Conservation (phyloP, 306 rosid genomes). For the Senna tora region DNA sequence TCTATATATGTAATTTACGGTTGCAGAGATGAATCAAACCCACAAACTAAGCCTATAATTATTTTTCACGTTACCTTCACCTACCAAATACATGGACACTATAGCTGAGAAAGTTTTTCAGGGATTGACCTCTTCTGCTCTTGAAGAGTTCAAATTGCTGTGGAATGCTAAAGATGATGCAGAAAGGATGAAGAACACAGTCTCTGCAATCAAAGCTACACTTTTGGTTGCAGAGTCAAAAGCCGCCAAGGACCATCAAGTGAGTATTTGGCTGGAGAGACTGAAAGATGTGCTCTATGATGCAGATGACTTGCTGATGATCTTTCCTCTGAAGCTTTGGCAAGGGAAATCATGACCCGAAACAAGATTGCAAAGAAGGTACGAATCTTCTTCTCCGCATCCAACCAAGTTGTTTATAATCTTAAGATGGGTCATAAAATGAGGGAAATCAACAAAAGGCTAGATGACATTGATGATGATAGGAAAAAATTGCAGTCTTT, state of each 20-base stretch:
- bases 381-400: slow-evolving; percentile 32
- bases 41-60: too few relatives aligned
- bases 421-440: slow-evolving; percentile 35
- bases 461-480: slow-evolving; percentile 34
- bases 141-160: slow-evolving; percentile 26
- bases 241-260: slow-evolving; percentile 3
- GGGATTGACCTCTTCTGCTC: slow-evolving; percentile 17
- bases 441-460: slow-evolving; percentile 35
- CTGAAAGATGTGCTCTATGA: slow-evolving; percentile 45
- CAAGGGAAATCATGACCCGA: slow-evolving; percentile 16
- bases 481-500: slow-evolving; percentile 24
- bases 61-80: not conserved
- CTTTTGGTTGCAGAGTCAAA: slow-evolving; percentile 44
- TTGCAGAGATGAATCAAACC: too few relatives aligned
- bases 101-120: slow-evolving; percentile 24
- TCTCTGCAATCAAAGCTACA: slow-evolving; percentile 30
- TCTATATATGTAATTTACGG: too few relatives aligned
- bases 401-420: slow-evolving; percentile 21
- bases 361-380: not conserved
- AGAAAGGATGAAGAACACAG: slow-evolving; percentile 13
- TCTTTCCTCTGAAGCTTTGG: slow-evolving; percentile 18
- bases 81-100: slow-evolving; percentile 32
- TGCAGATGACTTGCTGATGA: slow-evolving; percentile 48
- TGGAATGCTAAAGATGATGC: slow-evolving; percentile 31
- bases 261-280: slow-evolving; percentile 37